A percentile compares a stretch with the other conserved stretches of the same genome.
phyloP scores from a whole-genome alignment of 371 early-diverging fungal species.

The Syncephalastrum contaminatum region DNA sequence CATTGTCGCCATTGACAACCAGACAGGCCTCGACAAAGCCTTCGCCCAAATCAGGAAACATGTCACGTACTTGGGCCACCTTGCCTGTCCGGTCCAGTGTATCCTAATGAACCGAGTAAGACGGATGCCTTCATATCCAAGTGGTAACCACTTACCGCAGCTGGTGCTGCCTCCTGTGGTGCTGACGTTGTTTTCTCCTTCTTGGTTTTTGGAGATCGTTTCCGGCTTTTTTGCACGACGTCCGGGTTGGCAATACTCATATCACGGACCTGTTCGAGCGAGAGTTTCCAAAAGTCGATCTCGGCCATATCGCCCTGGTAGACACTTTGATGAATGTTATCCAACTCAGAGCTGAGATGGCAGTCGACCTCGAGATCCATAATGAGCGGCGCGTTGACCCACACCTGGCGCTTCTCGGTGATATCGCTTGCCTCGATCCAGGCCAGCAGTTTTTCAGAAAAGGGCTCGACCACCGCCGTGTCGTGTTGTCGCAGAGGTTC shows the following conservation, averaged over 20 bases:
- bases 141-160: conserved; percentile 1
- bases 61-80: conserved; percentile 78
- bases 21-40: conserved; percentile 89
- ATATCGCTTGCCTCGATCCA: conserved; percentile 51
- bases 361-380: conserved; percentile 79
- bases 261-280: conserved; percentile 71
- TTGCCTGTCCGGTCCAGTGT: conserved; percentile 23
- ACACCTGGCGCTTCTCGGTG: conserved; percentile 32
- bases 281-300: conserved; percentile 64
- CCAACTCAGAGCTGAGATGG: conserved; percentile 56
- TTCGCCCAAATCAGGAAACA: conserved; percentile 85
- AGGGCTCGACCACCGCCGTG: conserved; percentile 21
- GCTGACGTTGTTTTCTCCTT: background rate
- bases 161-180: background rate
- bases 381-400: conserved; percentile 71
- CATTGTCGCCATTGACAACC: conserved; percentile 56
- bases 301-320: conserved; percentile 62
- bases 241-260: conserved; percentile 39
- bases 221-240: background rate
- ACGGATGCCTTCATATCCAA: background rate
- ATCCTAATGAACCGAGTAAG: too few relatives aligned
- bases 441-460: conserved; percentile 38
- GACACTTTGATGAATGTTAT: conserved; percentile 32
- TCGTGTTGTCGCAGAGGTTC: too few relatives aligned
- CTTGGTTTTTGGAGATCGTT: background rate